Base-by-base conservation (phyloP, 805 yeast genomes). In the Diddensiella caesifluorescens region DNA sequence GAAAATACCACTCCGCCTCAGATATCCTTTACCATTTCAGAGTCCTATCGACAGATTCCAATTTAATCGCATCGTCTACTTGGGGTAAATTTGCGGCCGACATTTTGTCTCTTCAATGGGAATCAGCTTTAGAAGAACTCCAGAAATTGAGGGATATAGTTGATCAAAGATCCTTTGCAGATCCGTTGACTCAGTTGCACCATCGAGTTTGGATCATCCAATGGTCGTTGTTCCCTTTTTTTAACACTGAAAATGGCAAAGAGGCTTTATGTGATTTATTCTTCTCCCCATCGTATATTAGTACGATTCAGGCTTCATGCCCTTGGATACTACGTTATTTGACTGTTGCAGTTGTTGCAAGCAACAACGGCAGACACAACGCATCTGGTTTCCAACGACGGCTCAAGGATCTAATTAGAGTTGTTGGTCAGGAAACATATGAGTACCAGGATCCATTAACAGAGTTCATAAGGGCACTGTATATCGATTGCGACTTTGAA, bases 291-390 rank as follows among this genome's bases (percentile, higher is more conserved):
- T 74, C 80, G 5, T 78, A 77, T 59, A 61, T 80, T 46, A 74
- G 79, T 45, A 73, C 84, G 2, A 79, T 80, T 56, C 85, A 80
- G 62, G 82, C 83, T 23, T 69, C 82, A 5, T 73, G 80, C 55
- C 87, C 86, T 16, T 80, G 87, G 87, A 65, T 80, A 38, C 59
- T 79, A 49, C 71, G 86, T 54, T 80, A 80, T 56, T 59, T 80
- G 42, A 73, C 77, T 20, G 81, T 75, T 22, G 80, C 82, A n/a
- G 79, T 78, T 9, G 56, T 62, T 4, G 41, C 53, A 25, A 43
- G 56, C 48, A 47, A 52, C 41, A 41, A 45, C 35, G 55, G 48
- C 58, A 26, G 50, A 53, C 57, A 45, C 49, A 54, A 53, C 35
- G 53, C 52, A 46, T 57, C 67, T 37, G 56, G 41, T 32, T 68